Evolutionary conservation across 2,329 filamentous ascomycete genomes (phyloP).

Genomic region (Lecanicillium sp.): DNA sequence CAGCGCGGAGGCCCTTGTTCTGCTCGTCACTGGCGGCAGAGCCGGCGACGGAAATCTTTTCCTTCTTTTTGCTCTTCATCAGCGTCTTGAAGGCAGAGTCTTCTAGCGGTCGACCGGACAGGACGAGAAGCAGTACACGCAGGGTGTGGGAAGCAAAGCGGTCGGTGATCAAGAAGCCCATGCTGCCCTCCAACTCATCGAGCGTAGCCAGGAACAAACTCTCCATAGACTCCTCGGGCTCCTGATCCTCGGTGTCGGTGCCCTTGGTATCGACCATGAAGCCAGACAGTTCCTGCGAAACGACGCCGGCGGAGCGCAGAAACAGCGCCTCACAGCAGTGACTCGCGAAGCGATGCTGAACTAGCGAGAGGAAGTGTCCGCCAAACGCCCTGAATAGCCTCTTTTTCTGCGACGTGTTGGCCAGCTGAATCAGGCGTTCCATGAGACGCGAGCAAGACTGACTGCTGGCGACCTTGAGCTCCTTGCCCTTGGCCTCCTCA

Average conservation of each 20-base stretch:
- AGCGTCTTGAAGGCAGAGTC: conserved; percentile 62
- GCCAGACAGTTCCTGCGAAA: conserved; percentile 64
- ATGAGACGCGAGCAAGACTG: conserved; percentile 91
- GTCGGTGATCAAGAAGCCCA: conserved; percentile 81
- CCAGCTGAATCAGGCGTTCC: conserved; percentile 83
- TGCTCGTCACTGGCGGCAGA: conserved; percentile 44
- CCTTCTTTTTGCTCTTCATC: conserved; percentile 90
- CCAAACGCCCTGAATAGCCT: conserved; percentile 77
- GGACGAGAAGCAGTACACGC: conserved; percentile 75
- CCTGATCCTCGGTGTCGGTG: conserved; percentile 36
- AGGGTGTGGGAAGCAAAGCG: conserved; percentile 85
- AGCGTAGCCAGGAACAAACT: conserved; percentile 76
- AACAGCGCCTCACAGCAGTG: conserved; percentile 97
- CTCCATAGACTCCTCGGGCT: conserved; percentile 65
- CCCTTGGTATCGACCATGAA: conserved; percentile 39
- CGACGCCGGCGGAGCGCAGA: conserved; percentile 69
- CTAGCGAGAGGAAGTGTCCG: conserved; percentile 79
- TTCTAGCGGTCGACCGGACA: conserved; percentile 77
- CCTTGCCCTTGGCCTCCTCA: conserved; percentile 81
- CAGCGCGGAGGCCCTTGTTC: conserved; percentile 42
- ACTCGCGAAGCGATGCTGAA: conserved; percentile 93
- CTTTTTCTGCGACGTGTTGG: conserved; percentile 75
- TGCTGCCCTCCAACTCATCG: conserved; percentile 79
- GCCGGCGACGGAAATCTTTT: conserved; percentile 63
- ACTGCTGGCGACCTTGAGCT: conserved; percentile 91